Conservation (phyloP, 73 alveolate species). For the Urostyla sp. region DNA sequence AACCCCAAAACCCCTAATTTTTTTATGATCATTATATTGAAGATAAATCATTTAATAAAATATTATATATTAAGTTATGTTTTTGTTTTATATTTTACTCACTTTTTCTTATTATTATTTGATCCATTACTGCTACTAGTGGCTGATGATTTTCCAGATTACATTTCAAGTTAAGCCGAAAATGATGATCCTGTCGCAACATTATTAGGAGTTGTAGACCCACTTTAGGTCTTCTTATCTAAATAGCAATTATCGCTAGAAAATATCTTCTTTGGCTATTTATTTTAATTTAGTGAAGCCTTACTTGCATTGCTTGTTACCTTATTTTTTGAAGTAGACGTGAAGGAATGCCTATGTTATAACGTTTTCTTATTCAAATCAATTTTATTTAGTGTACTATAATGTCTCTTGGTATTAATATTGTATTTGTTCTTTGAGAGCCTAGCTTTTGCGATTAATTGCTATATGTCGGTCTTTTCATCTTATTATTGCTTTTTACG, state of each 20-base stretch:
- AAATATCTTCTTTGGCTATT: neutral
- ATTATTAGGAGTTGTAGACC: too few relatives aligned
- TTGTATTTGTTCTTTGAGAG: constrained; percentile 20
- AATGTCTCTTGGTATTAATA: constrained; percentile 16
- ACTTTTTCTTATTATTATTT: too few relatives aligned
- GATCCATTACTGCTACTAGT: too few relatives aligned
- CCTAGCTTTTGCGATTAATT: constrained; percentile 12
- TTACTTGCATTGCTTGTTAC: constrained; percentile 8
- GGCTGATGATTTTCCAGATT: too few relatives aligned
- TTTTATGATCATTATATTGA: too few relatives aligned
- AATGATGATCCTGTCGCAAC: too few relatives aligned
- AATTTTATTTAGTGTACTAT: constrained; percentile 14
- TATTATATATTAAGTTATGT: too few relatives aligned
- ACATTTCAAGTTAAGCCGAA: too few relatives aligned
- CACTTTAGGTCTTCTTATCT: neutral
- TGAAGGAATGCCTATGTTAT: constrained; percentile 23
- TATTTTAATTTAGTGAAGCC: neutral
- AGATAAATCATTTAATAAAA: too few relatives aligned
- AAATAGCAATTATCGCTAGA: constrained; percentile 5
- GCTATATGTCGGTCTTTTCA: constrained; percentile 22
- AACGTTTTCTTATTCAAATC: constrained; percentile 6
- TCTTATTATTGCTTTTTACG: constrained; percentile 28
- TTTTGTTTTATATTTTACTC: too few relatives aligned
- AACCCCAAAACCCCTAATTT: too few relatives aligned
- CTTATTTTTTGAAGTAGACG: constrained; percentile 2